These are phyloP conservation scores for Meredithiella fracta DNA, from an alignment of 2,329 filamentous ascomycete species.

Conservation along the genomic window DNA sequence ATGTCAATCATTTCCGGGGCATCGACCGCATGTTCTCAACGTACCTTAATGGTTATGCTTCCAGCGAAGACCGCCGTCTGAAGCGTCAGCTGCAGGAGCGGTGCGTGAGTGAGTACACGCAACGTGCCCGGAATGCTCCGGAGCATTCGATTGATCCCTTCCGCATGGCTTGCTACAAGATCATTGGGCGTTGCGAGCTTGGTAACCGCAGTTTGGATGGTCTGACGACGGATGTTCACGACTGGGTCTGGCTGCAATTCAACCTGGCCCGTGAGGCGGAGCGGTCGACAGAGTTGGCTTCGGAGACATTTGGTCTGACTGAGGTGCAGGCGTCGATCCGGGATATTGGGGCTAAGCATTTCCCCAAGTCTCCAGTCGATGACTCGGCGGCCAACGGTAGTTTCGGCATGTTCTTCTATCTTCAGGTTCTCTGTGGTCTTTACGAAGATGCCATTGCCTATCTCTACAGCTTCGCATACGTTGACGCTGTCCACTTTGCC, in stretches of 20 bases:
- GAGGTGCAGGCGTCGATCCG: constrained; percentile 64
- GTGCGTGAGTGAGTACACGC: constrained; percentile 78
- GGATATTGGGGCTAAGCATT: constrained; percentile 84
- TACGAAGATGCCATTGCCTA: constrained; percentile 89
- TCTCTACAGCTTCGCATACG: constrained; percentile 78
- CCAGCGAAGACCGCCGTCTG: constrained; percentile 59
- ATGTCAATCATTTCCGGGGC: constrained; percentile 66
- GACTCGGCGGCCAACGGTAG: constrained; percentile 43
- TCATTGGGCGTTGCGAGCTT: constrained; percentile 66
- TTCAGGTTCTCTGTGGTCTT: constrained; percentile 78
- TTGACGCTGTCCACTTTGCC: constrained; percentile 88
- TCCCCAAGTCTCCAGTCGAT: constrained; percentile 64
- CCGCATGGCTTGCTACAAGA: constrained; percentile 93
- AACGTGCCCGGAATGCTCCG: constrained; percentile 66
- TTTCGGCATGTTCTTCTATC: constrained; percentile 83
- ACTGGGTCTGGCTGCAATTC: constrained; percentile 59
- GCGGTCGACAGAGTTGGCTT: constrained; percentile 45
- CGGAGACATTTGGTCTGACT: constrained; percentile 46
- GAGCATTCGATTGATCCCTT: constrained; percentile 86
- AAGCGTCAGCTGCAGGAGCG: constrained; percentile 66
- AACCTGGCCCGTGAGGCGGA: constrained; percentile 51
- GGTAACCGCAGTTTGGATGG: constrained; percentile 47
- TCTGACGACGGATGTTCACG: constrained; percentile 47
- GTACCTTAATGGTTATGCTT: constrained; percentile 74
- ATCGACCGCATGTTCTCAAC: constrained; percentile 80